phyloP scores from a whole-genome alignment of 2,329 filamentous ascomycete species.

The Cryphonectria carpinicola region DNA sequence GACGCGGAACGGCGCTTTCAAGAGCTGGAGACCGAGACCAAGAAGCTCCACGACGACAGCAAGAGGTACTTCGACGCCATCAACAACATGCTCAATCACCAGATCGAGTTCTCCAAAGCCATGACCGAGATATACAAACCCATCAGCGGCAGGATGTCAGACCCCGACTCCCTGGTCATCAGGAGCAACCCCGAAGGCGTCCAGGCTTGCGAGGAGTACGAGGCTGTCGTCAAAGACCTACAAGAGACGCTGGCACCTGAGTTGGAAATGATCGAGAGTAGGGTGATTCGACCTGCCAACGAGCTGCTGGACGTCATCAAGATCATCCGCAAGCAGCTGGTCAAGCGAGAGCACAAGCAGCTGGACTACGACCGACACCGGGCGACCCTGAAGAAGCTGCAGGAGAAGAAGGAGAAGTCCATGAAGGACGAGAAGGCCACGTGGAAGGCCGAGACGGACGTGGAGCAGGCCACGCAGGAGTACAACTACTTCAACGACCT shows the following conservation, averaged over 20 bases:
- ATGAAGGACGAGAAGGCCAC: conserved; percentile 97
- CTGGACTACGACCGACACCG: conserved; percentile 93
- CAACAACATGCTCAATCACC: conserved; percentile 95
- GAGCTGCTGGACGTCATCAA: conserved; percentile 96
- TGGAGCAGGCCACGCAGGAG: conserved; percentile 90
- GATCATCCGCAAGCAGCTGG: conserved; percentile 82
- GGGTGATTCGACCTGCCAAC: conserved; percentile 89
- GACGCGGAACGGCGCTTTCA: conserved; percentile 93
- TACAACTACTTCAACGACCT: conserved; percentile 98
- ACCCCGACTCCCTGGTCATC: conserved; percentile 79
- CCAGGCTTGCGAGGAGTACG: conserved; percentile 93
- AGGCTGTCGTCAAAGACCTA: conserved; percentile 85
- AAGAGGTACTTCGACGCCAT: conserved; percentile 98
- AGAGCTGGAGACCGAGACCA: conserved; percentile 93
- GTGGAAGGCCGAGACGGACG: conserved; percentile 92
- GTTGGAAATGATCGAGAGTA: conserved; percentile 93
- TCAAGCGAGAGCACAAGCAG: conserved; percentile 96
- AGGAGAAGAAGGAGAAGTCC: conserved; percentile 96
- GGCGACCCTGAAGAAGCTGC: conserved; percentile 83
- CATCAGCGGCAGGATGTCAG: conserved; percentile 93
- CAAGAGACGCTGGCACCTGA: conserved; percentile 88
- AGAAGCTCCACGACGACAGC: conserved; percentile 94
- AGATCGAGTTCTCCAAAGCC: conserved; percentile 97
- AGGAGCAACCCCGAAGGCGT: conserved; percentile 95
- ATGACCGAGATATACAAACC: conserved; percentile 98